A percentile compares a stretch with the other conserved stretches of the same genome.
Evolutionary conservation across 176 grass and related monocot genomes (phyloP).

Genomic region (Lolium perenne): DNA sequence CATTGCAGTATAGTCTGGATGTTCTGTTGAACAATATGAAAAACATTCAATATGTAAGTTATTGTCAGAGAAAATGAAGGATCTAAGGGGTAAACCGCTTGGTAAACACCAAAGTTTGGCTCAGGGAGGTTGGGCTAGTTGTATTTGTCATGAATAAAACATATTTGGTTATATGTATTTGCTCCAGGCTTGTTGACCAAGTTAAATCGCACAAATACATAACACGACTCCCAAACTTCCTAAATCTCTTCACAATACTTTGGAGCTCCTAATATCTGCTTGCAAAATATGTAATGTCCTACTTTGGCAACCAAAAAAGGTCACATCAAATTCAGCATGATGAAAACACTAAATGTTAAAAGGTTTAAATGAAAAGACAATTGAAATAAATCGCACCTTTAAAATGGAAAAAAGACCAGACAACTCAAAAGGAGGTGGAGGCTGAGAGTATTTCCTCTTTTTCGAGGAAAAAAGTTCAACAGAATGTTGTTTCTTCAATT

Average conservation of each 20-base stretch:
- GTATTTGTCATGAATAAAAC: slow-evolving; percentile 15
- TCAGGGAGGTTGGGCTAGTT: background rate
- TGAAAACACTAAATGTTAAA: slow-evolving; percentile 7
- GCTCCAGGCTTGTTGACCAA: slow-evolving; percentile 16
- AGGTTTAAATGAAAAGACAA: slow-evolving; percentile 29
- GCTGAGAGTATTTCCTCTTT: too few species aligned
- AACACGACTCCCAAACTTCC: background rate
- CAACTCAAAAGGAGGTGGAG: slow-evolving; percentile 60
- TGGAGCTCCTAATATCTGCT: slow-evolving; percentile 6
- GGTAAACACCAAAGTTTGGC: too few species aligned
- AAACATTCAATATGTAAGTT: slow-evolving; percentile 21
- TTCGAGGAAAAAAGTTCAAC: too few species aligned
- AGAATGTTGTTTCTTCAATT: too few species aligned
- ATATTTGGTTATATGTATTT: slow-evolving; percentile 12
- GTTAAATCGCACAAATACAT: slow-evolving; percentile 22
- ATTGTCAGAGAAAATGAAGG: background rate
- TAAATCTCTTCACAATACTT: slow-evolving; percentile 9
- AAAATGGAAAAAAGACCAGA: slow-evolving; percentile 69
- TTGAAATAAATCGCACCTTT: slow-evolving; percentile 55
- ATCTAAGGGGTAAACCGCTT: background rate
- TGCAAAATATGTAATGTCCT: slow-evolving; percentile 5
- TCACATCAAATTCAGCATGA: slow-evolving; percentile 21
- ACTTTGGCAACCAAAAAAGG: slow-evolving; percentile 1
- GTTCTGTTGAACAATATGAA: slow-evolving; percentile 37
- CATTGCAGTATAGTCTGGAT: slow-evolving; percentile 68